Base-by-base conservation (phyloP, 176 grass and related monocot species). In the Rhynchospora pubera region DNA sequence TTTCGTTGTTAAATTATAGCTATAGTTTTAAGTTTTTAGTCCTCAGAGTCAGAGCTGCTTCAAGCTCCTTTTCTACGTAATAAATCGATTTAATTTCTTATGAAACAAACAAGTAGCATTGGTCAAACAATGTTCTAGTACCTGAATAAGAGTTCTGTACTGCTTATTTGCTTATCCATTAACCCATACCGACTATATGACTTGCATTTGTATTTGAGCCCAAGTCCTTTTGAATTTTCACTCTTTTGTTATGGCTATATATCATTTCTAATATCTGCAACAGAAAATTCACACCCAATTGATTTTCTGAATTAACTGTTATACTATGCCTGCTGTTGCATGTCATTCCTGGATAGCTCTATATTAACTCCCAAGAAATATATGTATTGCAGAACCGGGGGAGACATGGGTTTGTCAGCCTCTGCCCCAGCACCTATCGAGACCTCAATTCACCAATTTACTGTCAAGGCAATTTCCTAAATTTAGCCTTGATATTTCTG, bases 401-500 rank as follows among this genome's bases (percentile, higher is more conserved):
- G 67, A 59, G 74, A 78, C 79, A 99, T 93, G 92, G 96, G 92
- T 63, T 78, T 57, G 60, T 80, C 84, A 5, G 85, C 92, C 79
- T 99, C 92, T 28, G 69, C 87, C 39, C 91, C 85, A 81, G 60
- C 8, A 0, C 60, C 6, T 0, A 43, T n/a, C 9, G 82, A 91
- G 85, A 85, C 77, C 71, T 99, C 92, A 76, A 78, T 99, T 44
- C 96, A 99, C 78, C 78, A 95, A 86, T 99, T 95, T 90, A 91
- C 89, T 74, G 92, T 95, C 70, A 99, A 99, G 84, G 91, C 90
- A 56, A 64, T 18, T 48, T 14, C 4, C 50, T 46, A 57, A 24
- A 63, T 28, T 78, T 24, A 39, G 9, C 62, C 82, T 72, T 64
- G 58, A 46, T 60, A 2, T 65, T 46, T 63, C 55, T 71, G 18